Evolutionary conservation across 2,329 filamentous ascomycete species (phyloP).

Genomic region (Phoma sp.): DNA sequence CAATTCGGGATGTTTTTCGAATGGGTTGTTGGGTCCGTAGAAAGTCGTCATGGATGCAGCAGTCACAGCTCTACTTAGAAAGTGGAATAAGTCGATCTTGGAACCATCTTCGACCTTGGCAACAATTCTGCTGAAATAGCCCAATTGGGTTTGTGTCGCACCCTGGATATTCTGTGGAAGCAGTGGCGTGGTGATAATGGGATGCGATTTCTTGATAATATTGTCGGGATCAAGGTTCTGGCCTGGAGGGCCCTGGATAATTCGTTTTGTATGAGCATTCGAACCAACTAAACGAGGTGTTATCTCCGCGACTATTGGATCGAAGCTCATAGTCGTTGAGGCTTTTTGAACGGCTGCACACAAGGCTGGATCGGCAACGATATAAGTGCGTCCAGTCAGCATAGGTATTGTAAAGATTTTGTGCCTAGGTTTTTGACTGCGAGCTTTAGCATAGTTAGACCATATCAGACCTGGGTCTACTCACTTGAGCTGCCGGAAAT

Average conservation of each 20-base stretch:
- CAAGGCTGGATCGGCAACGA: conserved; percentile 51
- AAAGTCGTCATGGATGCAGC: conserved; percentile 50
- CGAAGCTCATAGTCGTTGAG: conserved; percentile 51
- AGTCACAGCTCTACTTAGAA: conserved; percentile 35
- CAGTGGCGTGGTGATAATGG: conserved; percentile 45
- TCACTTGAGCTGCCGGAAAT: conserved; percentile 50
- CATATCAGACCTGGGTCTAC: not conserved
- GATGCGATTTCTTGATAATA: conserved; percentile 35
- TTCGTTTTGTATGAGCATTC: conserved; percentile 32
- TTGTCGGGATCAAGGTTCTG: conserved; percentile 39
- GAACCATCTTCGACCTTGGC: conserved; percentile 26
- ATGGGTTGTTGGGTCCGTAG: conserved; percentile 54
- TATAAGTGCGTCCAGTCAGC: conserved; percentile 53
- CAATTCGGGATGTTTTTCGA: conserved; percentile 44
- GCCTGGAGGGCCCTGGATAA: conserved; percentile 32
- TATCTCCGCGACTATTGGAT: conserved; percentile 50
- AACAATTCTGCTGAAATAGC: conserved; percentile 39
- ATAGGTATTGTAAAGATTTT: conserved; percentile 55
- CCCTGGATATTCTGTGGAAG: conserved; percentile 36
- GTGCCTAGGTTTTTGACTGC: conserved; percentile 24
- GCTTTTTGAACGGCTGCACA: conserved; percentile 49
- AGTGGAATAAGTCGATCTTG: conserved; percentile 48
- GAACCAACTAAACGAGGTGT: conserved; percentile 49
- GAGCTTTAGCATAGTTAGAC: not conserved
- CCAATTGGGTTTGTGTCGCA: conserved; percentile 47